Conservation (phyloP, 2,329 filamentous ascomycete species). For the Monascus ruber region DNA sequence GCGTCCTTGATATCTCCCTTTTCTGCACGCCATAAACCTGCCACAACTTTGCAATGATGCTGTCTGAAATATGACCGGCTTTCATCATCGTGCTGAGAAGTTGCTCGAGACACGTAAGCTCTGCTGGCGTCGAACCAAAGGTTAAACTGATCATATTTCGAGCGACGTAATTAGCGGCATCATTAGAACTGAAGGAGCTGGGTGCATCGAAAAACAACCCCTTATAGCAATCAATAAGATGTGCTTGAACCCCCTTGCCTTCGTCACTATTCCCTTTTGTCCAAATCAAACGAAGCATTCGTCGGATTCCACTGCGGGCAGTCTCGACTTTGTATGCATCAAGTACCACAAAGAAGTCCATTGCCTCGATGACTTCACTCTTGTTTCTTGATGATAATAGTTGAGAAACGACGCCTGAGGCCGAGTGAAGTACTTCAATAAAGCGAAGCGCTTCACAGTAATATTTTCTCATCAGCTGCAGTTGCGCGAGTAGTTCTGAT, state of each 20-base stretch:
- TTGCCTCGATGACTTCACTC: slow-evolving; percentile 95
- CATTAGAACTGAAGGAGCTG: slow-evolving; percentile 73
- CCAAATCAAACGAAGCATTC: slow-evolving; percentile 96
- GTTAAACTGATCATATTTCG: slow-evolving; percentile 99
- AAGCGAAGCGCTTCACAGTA: slow-evolving; percentile 90
- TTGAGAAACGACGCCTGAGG: slow-evolving; percentile 71
- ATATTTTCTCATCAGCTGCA: slow-evolving; percentile 80
- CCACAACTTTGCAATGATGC: slow-evolving; percentile 88
- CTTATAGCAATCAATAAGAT: slow-evolving; percentile 94
- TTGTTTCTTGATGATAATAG: slow-evolving; percentile 92
- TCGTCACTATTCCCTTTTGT: slow-evolving; percentile 99
- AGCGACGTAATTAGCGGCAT: slow-evolving; percentile 88
- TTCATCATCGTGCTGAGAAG: slow-evolving; percentile 97
- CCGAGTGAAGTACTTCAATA: slow-evolving; percentile 78
- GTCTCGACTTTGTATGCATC: slow-evolving; percentile 95
- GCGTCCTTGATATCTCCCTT: slow-evolving; percentile 81
- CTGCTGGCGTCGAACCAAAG: slow-evolving; percentile 86
- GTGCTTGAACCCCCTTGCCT: slow-evolving; percentile 92
- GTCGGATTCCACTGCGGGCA: slow-evolving; percentile 80
- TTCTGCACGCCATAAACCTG: slow-evolving; percentile 93
- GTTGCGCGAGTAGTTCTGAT: slow-evolving; percentile 73
- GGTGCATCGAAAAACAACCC: slow-evolving; percentile 93
- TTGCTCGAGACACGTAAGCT: slow-evolving; percentile 90
- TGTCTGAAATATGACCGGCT: slow-evolving; percentile 69
- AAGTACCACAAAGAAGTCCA: slow-evolving; percentile 93